Evolutionary conservation across 2,329 filamentous ascomycete species (phyloP).

Genomic region (Aspergillus sp.): DNA sequence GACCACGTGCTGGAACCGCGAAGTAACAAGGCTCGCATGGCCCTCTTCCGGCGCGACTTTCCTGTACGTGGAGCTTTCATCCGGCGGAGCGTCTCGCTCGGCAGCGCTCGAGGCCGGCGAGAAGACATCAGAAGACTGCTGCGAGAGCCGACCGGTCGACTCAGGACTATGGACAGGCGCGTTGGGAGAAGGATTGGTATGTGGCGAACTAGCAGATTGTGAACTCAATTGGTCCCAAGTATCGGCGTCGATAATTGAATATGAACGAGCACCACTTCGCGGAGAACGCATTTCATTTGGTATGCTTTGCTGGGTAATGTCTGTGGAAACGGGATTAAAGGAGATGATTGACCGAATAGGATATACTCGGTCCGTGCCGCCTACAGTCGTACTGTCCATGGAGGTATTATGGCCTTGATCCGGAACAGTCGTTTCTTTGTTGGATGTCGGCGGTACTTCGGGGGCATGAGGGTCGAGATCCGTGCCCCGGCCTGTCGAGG

Average conservation of each 20-base stretch:
- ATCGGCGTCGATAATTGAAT: constrained; percentile 31
- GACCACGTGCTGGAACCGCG: constrained; percentile 75
- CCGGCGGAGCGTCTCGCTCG: neutral
- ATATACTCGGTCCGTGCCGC: constrained; percentile 65
- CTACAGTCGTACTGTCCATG: constrained; percentile 12
- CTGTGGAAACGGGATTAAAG: constrained; percentile 59
- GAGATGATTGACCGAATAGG: constrained; percentile 80
- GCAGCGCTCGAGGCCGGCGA: neutral
- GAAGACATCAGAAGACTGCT: neutral
- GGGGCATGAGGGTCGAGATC: neutral
- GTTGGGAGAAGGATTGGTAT: neutral
- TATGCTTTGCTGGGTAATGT: constrained; percentile 22
- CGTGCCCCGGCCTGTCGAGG: neutral
- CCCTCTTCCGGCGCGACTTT: constrained; percentile 32
- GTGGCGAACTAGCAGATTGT: constrained; percentile 9
- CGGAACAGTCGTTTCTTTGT: neutral
- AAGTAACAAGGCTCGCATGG: constrained; percentile 59
- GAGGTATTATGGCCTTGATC: neutral
- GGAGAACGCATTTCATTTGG: constrained; percentile 21
- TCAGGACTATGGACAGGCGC: neutral
- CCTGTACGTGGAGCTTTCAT: neutral
- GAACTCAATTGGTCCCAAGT: constrained; percentile 28
- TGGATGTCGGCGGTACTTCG: neutral
- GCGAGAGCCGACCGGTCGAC: neutral
- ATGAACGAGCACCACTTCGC: constrained; percentile 26